phyloP scores from a whole-genome alignment of 2,329 filamentous ascomycete species.

The Cryphonectria carpinicola region DNA sequence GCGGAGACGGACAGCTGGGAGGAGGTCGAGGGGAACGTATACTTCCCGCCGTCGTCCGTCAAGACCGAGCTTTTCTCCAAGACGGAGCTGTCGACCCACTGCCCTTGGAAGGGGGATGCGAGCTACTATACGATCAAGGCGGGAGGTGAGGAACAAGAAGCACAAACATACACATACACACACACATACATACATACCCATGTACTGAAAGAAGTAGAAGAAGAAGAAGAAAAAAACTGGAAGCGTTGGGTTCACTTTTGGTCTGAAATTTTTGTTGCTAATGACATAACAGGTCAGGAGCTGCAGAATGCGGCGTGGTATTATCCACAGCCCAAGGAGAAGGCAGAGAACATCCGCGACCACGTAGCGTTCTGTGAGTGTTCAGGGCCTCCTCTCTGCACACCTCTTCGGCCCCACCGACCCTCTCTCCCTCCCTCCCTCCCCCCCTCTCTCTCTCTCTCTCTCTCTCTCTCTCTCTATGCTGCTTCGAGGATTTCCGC shows the following conservation, averaged over 20 bases:
- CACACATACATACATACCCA: neutral
- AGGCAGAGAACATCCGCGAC: conserved; percentile 55
- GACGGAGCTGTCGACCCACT: conserved; percentile 52
- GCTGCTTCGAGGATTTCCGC: neutral
- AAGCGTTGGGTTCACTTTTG: neutral
- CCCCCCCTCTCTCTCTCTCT: neutral
- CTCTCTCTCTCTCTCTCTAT: neutral
- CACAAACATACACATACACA: neutral
- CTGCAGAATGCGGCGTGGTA: conserved; percentile 62
- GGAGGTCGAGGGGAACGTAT: conserved; percentile 62
- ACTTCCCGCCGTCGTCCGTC: conserved; percentile 53
- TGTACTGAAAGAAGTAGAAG: neutral
- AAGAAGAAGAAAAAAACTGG: neutral
- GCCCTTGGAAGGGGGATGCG: conserved; percentile 61
- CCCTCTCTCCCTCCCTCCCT: neutral
- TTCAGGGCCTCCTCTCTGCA: conserved; percentile 11
- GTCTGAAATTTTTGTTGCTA: neutral
- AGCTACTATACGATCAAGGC: conserved; percentile 59
- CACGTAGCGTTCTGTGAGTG: conserved; percentile 62
- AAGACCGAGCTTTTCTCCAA: conserved; percentile 49
- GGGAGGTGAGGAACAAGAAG: conserved; percentile 41
- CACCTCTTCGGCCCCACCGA: neutral
- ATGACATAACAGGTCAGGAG: conserved; percentile 42
- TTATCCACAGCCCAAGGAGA: conserved; percentile 54
- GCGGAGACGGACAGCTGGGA: conserved; percentile 57